phyloP scores from a whole-genome alignment of 257 asterid genomes.

The Jacaranda copaia region DNA sequence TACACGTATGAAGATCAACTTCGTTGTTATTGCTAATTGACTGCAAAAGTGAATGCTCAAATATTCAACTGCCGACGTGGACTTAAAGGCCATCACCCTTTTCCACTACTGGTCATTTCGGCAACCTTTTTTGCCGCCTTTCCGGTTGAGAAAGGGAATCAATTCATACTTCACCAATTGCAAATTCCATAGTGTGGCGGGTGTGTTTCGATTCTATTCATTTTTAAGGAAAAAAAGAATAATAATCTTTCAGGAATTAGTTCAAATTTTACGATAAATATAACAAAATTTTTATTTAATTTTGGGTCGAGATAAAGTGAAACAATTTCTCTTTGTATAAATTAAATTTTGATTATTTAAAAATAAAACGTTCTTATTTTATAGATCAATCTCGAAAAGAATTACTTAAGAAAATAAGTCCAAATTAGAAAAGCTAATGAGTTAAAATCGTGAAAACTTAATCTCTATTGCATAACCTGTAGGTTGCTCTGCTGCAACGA shows the following conservation, averaged over 20 bases:
- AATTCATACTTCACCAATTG: not conserved
- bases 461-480: not conserved
- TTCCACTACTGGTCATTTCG: not conserved
- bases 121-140: slow-evolving; percentile 30
- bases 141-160: not conserved
- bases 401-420: not conserved
- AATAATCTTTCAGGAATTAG: too few relatives aligned
- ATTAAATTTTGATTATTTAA: not conserved
- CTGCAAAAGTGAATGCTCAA: slow-evolving; percentile 5
- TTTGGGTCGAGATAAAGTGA: not conserved
- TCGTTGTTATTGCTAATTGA: slow-evolving; percentile 30
- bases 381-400: not conserved
- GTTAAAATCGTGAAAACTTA: too few relatives aligned
- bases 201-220: too few relatives aligned
- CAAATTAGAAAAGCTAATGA: not conserved
- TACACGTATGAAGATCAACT: not conserved
- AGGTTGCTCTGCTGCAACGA: not conserved
- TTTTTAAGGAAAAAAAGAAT: too few relatives aligned
- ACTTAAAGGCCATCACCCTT: slow-evolving; percentile 3
- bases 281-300: not conserved
- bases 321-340: not conserved
- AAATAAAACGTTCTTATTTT: not conserved
- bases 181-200: too few relatives aligned
- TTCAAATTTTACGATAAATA: not conserved
- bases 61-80: slow-evolving; percentile 31